phyloP scores from a whole-genome alignment of 495 filamentous ascomycete genomes.

The Penicillium coffeae region DNA sequence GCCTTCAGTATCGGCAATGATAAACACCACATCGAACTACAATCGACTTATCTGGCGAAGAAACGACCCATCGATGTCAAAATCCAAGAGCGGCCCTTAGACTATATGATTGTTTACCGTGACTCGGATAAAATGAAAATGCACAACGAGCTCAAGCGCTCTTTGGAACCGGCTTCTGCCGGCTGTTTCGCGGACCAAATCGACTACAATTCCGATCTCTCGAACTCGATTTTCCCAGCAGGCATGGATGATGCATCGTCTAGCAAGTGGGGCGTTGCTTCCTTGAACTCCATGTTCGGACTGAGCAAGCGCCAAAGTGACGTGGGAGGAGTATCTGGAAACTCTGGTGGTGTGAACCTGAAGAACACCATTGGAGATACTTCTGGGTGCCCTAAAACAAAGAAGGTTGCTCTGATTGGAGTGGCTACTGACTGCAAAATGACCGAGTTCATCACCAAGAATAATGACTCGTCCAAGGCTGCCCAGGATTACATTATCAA shows the following conservation, averaged over 20 bases:
- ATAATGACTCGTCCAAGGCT: slow-evolving; percentile 36
- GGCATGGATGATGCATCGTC: slow-evolving; percentile 38
- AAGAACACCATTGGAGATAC: slow-evolving; percentile 75
- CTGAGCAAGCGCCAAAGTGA: slow-evolving; percentile 49
- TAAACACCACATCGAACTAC: slow-evolving; percentile 83
- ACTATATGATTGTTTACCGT: slow-evolving; percentile 87
- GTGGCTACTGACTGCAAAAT: slow-evolving; percentile 93
- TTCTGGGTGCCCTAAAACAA: slow-evolving; percentile 76
- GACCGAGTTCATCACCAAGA: slow-evolving; percentile 58
- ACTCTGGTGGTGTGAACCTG: slow-evolving; percentile 80
- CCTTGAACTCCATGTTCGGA: slow-evolving; percentile 55
- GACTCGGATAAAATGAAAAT: slow-evolving; percentile 72
- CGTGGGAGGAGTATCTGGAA: slow-evolving; percentile 58
- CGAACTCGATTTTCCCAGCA: slow-evolving; percentile 58
- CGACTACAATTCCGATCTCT: slow-evolving; percentile 62
- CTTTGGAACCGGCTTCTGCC: slow-evolving; percentile 21
- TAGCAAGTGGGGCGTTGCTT: slow-evolving; percentile 49
- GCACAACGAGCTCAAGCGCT: slow-evolving; percentile 53
- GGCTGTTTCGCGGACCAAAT: slow-evolving; percentile 66
- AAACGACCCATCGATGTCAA: slow-evolving; percentile 70
- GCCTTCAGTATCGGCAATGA: slow-evolving; percentile 76
- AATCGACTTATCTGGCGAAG: slow-evolving; percentile 69
- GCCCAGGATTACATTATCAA: slow-evolving; percentile 71
- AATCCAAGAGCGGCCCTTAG: slow-evolving; percentile 54
- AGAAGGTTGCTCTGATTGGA: slow-evolving; percentile 86